A percentile compares a stretch with the other conserved stretches of the same genome.
These are phyloP conservation scores for Lanmaoa rubissima DNA, from an alignment of 768 basidiomycete species.

Conservation along the genomic window DNA sequence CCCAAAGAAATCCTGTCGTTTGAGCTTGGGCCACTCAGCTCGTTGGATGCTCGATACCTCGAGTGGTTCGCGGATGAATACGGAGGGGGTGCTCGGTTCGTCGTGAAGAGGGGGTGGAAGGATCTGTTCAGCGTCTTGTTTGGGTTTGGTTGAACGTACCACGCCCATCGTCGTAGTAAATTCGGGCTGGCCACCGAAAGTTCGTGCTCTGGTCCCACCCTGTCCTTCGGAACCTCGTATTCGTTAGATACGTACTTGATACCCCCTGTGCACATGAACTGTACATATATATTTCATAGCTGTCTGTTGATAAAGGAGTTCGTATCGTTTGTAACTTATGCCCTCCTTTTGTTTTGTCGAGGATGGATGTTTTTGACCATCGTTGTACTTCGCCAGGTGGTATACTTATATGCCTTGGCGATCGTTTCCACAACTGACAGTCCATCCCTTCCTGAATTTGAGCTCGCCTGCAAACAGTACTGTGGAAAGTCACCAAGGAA, in stretches of 20 bases:
- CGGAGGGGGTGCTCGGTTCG: conserved; percentile 40
- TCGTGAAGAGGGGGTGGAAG: conserved; percentile 46
- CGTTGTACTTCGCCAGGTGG: no score
- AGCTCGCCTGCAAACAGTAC: no score
- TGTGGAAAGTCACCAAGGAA: no score
- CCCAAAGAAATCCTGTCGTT: conserved; percentile 66
- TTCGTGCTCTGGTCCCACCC: not conserved
- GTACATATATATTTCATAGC: not conserved
- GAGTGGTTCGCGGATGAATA: conserved; percentile 78
- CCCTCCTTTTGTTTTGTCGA: not conserved
- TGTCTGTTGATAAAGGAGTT: not conserved
- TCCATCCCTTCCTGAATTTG: no score
- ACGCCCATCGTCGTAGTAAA: not conserved
- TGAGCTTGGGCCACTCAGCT: conserved; percentile 72
- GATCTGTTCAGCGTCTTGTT: conserved; percentile 45
- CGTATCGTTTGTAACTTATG: not conserved
- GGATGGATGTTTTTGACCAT: not conserved
- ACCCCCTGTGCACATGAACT: not conserved
- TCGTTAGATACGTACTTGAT: not conserved
- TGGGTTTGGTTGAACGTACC: conserved; percentile 36
- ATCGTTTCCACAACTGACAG: no score
- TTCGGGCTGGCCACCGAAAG: not conserved
- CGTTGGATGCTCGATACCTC: conserved; percentile 67
- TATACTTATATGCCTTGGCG: no score
- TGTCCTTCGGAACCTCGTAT: no score